Evolutionary conservation across 495 filamentous ascomycete species (phyloP).

Genomic region (Diplogelasinospora grovesii): DNA sequence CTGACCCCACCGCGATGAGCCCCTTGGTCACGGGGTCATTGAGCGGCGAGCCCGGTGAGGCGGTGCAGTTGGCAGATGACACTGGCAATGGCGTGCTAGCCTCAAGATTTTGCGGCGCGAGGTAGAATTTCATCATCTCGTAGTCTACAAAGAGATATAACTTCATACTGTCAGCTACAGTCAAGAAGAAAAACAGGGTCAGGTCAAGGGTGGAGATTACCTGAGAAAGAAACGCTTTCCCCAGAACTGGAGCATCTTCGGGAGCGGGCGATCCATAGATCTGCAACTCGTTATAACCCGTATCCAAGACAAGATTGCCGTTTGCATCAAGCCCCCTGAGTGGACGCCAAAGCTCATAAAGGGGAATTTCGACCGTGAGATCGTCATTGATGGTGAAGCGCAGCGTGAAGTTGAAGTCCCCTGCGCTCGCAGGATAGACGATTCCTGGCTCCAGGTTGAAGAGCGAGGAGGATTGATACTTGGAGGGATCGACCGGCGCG

Average conservation of each 20-base stretch:
- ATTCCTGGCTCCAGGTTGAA: conserved; percentile 15
- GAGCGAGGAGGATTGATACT: conserved; percentile 8
- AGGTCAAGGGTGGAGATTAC: not conserved
- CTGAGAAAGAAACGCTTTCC: conserved; percentile 16
- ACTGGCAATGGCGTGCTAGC: conserved; percentile 5
- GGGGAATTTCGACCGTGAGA: conserved; percentile 8
- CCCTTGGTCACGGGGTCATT: conserved; percentile 3
- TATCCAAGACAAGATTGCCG: conserved; percentile 2
- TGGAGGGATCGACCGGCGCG: not conserved
- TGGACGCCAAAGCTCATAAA: conserved; percentile 9
- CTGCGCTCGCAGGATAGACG: conserved; percentile 8
- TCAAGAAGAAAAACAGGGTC: not conserved
- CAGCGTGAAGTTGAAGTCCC: conserved; percentile 10
- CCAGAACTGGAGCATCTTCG: conserved; percentile 10
- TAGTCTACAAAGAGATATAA: conserved; percentile 16
- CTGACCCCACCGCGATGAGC: conserved; percentile 6
- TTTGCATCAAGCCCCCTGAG: conserved; percentile 10
- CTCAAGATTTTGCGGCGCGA: conserved; percentile 6
- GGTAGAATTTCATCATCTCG: conserved; percentile 6
- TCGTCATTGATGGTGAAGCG: conserved; percentile 11
- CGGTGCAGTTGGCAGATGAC: not conserved
- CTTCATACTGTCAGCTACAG: no score
- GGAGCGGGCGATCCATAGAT: conserved; percentile 7
- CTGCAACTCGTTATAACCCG: conserved; percentile 10
- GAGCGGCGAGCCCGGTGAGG: not conserved